phyloP scores from a whole-genome alignment of 2,329 filamentous ascomycete species.

The Graphilbum ipis-grandicollis region DNA sequence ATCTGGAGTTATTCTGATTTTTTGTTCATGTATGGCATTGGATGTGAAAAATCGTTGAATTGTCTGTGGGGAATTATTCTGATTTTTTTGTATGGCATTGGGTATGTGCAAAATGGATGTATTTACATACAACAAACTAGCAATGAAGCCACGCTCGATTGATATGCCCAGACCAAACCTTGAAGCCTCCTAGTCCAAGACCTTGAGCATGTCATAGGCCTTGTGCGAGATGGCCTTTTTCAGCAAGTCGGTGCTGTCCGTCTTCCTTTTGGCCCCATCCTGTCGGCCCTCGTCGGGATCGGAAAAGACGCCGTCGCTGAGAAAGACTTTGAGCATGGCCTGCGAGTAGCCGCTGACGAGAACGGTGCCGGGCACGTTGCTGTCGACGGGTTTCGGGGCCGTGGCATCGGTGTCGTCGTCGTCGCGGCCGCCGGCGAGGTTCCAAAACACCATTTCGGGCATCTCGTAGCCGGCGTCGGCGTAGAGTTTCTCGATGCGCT shows the following conservation, averaged over 20 bases:
- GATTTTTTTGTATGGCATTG: too few relatives aligned
- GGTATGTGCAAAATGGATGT: too few relatives aligned
- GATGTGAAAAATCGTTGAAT: too few relatives aligned
- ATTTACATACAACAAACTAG: too few relatives aligned
- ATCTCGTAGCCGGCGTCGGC: slow-evolving; percentile 34
- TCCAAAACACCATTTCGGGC: slow-evolving; percentile 44
- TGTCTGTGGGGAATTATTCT: too few relatives aligned
- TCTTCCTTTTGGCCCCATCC: slow-evolving; percentile 15
- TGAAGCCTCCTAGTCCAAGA: slow-evolving; percentile 34
- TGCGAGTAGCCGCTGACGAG: slow-evolving; percentile 40
- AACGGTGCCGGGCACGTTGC: slow-evolving; percentile 24
- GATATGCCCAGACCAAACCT: too few relatives aligned
- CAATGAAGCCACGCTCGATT: too few relatives aligned
- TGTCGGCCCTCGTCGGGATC: slow-evolving; percentile 8
- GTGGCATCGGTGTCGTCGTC: slow-evolving; percentile 6
- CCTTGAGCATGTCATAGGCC: slow-evolving; percentile 35
- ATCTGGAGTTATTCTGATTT: too few relatives aligned
- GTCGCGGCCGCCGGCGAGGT: slow-evolving; percentile 26
- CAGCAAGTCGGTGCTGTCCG: slow-evolving; percentile 25
- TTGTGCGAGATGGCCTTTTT: slow-evolving; percentile 33
- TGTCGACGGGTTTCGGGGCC: slow-evolving; percentile 30
- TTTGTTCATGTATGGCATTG: too few relatives aligned
- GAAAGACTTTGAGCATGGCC: slow-evolving; percentile 38
- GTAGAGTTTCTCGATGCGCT: slow-evolving; percentile 28
- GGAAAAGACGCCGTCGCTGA: slow-evolving; percentile 30